Base-by-base conservation (phyloP, 352 stramenopile genomes). In the Phytopythium helicoides region DNA sequence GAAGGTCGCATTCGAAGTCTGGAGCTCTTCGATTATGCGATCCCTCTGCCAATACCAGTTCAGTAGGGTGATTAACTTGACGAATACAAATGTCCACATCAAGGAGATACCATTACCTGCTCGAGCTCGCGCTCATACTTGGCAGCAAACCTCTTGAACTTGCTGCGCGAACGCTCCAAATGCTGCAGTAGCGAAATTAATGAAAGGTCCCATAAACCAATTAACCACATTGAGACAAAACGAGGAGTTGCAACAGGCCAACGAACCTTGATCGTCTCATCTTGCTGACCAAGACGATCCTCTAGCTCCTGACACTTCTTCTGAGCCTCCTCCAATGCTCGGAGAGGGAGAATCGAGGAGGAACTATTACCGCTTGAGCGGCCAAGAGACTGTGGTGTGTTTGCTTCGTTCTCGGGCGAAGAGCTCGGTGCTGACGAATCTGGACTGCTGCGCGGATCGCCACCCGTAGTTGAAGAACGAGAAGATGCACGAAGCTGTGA, bases 81-180 rank as follows among this genome's bases (percentile, higher is more conserved):
- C 52, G 21, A 51, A 26, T 35, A 26, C 40, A 1, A 34, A 23
- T n/a, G 31, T 1, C 44, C 23, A 4, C 44, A 49, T 8, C 33
- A 21, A 48, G 16, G 12, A 18, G 19, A 25, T 44, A 14, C 18
- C 12, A 64, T 37, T 52, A 91, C 82, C 71, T 89, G 68, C 52
- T 94, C 79, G 47, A 94, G 87, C 48, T 94, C 84, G 12, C 72
- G 72, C 54, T 94, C 84, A 33, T 94, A 94, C 51, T 92, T 92
- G 6, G 78, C 84, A 1, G 80, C 84, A 42, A 94, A 94, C 11
- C 81, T 73, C 58, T 91, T 90, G 55, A 94, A 94, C 37, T 94
- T 94, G 59, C 79, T 92, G 18, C 84, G 81, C 18, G 84, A 94
- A 25, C 81, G 66, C 64, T 94, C 84, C 37, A 94, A 48, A 79